These are phyloP conservation scores for Trifolium repens DNA, from an alignment of 306 rosid species.

Conservation along the genomic window DNA sequence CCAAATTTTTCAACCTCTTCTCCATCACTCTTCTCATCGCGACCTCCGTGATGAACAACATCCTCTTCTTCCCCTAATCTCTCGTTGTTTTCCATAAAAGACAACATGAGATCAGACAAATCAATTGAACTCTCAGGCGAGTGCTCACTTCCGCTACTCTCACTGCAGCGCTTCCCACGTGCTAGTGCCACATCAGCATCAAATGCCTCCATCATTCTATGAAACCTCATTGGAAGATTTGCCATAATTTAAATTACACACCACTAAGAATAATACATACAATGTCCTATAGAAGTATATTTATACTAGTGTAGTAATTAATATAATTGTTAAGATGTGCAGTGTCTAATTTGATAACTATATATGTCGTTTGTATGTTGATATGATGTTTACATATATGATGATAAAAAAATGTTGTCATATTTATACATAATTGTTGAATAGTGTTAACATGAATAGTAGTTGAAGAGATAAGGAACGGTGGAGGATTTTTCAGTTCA, in stretches of 20 bases:
- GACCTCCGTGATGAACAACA: not conserved
- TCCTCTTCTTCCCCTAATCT: not conserved
- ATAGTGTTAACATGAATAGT: not conserved
- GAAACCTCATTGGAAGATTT: conserved; percentile 59
- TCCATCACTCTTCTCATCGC: not conserved
- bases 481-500: not conserved
- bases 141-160: conserved; percentile 91
- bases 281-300: not conserved
- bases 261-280: not conserved
- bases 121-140: conserved; percentile 63
- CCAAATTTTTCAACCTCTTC: conserved; percentile 38
- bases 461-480: not conserved
- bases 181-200: conserved; percentile 57
- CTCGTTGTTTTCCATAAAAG: conserved; percentile 70
- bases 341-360: not conserved
- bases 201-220: conserved; percentile 71
- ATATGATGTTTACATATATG: conserved; percentile 47
- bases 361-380: conserved; percentile 46
- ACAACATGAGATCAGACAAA: conserved; percentile 73
- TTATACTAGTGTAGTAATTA: too few species aligned
- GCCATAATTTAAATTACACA: conserved; percentile 13
- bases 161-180: conserved; percentile 59
- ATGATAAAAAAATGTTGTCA: conserved; percentile 36
- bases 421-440: conserved; percentile 43
- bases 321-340: too few species aligned